These are phyloP conservation scores for Chaetothyriales sp. DNA, from an alignment of 2,329 filamentous ascomycete species.

Conservation along the genomic window DNA sequence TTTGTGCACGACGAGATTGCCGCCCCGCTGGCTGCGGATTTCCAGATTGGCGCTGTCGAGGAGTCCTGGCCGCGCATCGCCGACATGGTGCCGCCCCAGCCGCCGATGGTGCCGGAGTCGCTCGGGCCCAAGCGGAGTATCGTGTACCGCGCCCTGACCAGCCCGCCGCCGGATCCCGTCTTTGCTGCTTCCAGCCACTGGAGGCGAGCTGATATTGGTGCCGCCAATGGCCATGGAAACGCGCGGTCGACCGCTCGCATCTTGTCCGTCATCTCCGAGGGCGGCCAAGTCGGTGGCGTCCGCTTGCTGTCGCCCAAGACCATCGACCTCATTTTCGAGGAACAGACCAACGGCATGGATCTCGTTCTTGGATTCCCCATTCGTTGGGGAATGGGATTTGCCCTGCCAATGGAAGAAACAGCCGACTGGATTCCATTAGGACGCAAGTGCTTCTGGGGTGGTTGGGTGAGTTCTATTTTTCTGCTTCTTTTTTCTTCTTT, in stretches of 20 bases:
- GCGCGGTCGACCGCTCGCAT: conserved; percentile 30
- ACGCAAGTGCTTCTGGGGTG: conserved; percentile 28
- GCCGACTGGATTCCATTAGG: conserved; percentile 22
- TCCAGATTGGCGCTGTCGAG: conserved; percentile 31
- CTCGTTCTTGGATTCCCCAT: conserved; percentile 23
- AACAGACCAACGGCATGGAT: conserved; percentile 30
- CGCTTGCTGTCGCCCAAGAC: conserved; percentile 29
- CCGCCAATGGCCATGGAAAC: conserved; percentile 33
- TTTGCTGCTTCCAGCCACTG: conserved; percentile 21
- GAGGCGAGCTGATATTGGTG: conserved; percentile 28
- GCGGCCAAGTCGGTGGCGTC: conserved; percentile 22
- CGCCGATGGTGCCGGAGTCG: conserved; percentile 9
- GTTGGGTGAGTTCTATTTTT: conserved; percentile 19
- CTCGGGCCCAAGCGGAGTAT: conserved; percentile 17
- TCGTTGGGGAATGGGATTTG: conserved; percentile 31
- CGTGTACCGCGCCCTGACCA: conserved; percentile 19
- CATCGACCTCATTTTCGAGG: conserved; percentile 31
- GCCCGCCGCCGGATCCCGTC: conserved; percentile 17
- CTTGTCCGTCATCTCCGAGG: conserved; percentile 25
- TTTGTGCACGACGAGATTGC: conserved; percentile 32
- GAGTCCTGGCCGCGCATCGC: conserved; percentile 29
- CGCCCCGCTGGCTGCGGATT: conserved; percentile 31
- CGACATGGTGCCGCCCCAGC: conserved; percentile 20
- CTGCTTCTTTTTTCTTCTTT: background rate
- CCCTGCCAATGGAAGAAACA: conserved; percentile 20